Evolutionary conservation across 495 filamentous ascomycete genomes (phyloP).

Genomic region (Aspergillus baeticus): DNA sequence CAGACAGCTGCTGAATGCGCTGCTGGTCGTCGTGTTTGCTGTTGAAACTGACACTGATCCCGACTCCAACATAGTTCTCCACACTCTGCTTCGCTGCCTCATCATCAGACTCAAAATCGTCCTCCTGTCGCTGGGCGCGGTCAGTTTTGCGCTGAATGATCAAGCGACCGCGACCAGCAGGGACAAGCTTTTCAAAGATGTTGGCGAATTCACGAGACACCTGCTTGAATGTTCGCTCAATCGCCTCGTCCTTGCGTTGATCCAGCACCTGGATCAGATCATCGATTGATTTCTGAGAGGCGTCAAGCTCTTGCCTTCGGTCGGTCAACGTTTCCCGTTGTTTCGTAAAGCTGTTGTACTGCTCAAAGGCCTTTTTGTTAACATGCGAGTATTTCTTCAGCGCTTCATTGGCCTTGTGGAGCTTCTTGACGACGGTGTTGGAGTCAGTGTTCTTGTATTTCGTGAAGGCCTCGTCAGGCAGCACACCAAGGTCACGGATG

Average conservation of each 20-base stretch:
- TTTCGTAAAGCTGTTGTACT: slow-evolving; percentile 95
- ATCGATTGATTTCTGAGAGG: slow-evolving; percentile 78
- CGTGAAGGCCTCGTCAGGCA: slow-evolving; percentile 92
- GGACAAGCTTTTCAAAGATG: slow-evolving; percentile 93
- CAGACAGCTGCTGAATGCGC: slow-evolving; percentile 92
- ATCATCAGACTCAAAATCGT: slow-evolving; percentile 66
- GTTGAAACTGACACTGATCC: slow-evolving; percentile 98
- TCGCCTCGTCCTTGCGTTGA: slow-evolving; percentile 87
- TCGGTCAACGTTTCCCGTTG: slow-evolving; percentile 81
- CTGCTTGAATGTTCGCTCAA: slow-evolving; percentile 97
- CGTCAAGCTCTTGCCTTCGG: slow-evolving; percentile 80
- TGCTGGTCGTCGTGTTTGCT: slow-evolving; percentile 98
- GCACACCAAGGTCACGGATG: slow-evolving; percentile 87
- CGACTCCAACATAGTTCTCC: slow-evolving; percentile 95
- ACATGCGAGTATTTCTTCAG: slow-evolving; percentile 96
- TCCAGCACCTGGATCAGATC: slow-evolving; percentile 90
- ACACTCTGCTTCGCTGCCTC: slow-evolving; percentile 63
- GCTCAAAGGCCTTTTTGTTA: slow-evolving; percentile 99
- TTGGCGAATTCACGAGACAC: slow-evolving; percentile 87
- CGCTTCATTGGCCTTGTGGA: slow-evolving; percentile 89
- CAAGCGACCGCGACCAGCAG: slow-evolving; percentile 84
- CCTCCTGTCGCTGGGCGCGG: slow-evolving; percentile 56
- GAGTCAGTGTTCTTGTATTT: slow-evolving; percentile 80
- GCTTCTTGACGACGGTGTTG: slow-evolving; percentile 75
- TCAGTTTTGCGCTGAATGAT: slow-evolving; percentile 93